Evolutionary conservation across 345 rosid species (phyloP).

Genomic region (Linum tenue): DNA sequence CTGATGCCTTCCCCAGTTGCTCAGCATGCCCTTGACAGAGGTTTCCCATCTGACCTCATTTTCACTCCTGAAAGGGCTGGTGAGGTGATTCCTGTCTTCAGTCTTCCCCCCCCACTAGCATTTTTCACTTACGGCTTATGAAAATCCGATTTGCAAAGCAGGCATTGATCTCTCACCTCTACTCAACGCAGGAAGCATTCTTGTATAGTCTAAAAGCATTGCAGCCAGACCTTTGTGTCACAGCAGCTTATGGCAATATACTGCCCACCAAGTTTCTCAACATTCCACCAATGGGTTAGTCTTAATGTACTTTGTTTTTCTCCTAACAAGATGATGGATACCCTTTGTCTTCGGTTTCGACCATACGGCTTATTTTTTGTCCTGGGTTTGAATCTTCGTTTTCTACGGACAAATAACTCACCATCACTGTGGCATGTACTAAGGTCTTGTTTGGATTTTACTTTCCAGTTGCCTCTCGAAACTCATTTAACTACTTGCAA

Average conservation of each 20-base stretch:
- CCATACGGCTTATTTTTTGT: not conserved
- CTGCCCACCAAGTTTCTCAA: constrained; percentile 77
- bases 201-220: constrained; percentile 53
- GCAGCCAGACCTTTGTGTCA: constrained; percentile 85
- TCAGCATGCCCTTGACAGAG: constrained; percentile 65
- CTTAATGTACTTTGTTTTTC: constrained; percentile 1
- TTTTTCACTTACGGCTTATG: too few species aligned
- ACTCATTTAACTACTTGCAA: too few species aligned
- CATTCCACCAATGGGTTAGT: constrained; percentile 72
- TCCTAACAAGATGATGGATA: not conserved
- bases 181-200: constrained; percentile 48
- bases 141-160: not conserved
- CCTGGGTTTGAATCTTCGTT: not conserved
- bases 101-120: too few species aligned
- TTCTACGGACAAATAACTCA: not conserved
- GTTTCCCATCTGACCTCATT: constrained; percentile 69
- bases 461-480: too few species aligned
- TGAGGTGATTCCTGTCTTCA: constrained; percentile 44
- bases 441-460: too few species aligned
- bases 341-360: not conserved
- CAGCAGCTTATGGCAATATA: constrained; percentile 96
- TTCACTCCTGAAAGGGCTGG: constrained; percentile 80
- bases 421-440: not conserved
- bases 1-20: constrained; percentile 78
- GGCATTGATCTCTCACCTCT: not conserved